phyloP scores from a whole-genome alignment of 345 rosid genomes.

The Balakata baccata region DNA sequence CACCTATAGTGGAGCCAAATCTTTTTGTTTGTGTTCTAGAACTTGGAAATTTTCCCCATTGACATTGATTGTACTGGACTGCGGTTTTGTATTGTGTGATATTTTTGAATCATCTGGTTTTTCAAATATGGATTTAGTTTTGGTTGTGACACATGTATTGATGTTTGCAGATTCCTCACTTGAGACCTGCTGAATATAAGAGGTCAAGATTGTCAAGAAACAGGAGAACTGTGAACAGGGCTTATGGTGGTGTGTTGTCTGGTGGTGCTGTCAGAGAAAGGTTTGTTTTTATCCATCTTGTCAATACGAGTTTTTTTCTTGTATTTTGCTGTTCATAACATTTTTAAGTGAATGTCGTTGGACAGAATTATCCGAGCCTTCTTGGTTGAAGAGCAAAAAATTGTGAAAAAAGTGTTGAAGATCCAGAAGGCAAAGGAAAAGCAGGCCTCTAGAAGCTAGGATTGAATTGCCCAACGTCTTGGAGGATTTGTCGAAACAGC shows the following conservation, averaged over 20 bases:
- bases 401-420: slow-evolving; percentile 33
- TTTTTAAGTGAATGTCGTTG: neutral
- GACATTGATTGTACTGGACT: too few relatives aligned
- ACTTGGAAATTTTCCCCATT: neutral
- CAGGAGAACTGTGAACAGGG: slow-evolving; percentile 31
- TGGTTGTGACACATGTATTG: neutral
- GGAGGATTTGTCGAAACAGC: slow-evolving; percentile 5
- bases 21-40: neutral
- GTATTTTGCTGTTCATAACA: neutral
- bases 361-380: slow-evolving; percentile 29
- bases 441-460: slow-evolving; percentile 12
- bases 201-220: slow-evolving; percentile 31
- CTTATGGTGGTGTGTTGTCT: slow-evolving; percentile 33
- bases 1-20: neutral
- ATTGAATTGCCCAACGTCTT: neutral
- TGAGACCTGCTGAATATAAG: slow-evolving; percentile 37
- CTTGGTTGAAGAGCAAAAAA: slow-evolving; percentile 32
- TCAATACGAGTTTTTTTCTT: neutral
- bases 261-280: slow-evolving; percentile 33
- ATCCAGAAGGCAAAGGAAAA: slow-evolving; percentile 32
- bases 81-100: too few relatives aligned
- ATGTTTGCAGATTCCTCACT: slow-evolving; percentile 25
- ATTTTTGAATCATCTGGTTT: neutral
- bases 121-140: neutral
- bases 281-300: slow-evolving; percentile 1